Percentiles rank a stretch among this genome's conserved stretches.
Conservation (phyloP, 176 grass and related monocot species). For the Poa pratensis region DNA sequence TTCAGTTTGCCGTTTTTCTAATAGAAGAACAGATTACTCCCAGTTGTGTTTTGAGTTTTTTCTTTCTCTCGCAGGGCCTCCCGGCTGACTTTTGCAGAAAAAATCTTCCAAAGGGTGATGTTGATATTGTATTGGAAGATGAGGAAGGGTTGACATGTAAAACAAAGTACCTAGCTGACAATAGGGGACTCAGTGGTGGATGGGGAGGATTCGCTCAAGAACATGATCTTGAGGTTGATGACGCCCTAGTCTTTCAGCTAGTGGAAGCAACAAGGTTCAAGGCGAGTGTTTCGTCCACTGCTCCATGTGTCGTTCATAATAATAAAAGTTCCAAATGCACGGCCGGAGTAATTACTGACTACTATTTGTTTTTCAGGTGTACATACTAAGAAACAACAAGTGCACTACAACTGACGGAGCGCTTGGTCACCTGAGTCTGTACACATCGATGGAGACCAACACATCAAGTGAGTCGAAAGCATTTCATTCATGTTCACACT, state of each 20-base stretch:
- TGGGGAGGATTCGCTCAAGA: slow-evolving; percentile 36
- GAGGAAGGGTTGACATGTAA: neutral
- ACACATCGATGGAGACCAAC: neutral
- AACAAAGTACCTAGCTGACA: neutral
- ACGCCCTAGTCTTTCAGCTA: slow-evolving; percentile 33
- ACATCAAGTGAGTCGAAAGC: slow-evolving; percentile 31
- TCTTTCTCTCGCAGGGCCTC: too few species aligned
- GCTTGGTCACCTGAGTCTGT: slow-evolving; percentile 2
- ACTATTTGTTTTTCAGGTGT: slow-evolving; percentile 32
- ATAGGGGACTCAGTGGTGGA: slow-evolving; percentile 44
- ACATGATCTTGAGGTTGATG: slow-evolving; percentile 35
- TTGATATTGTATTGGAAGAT: slow-evolving; percentile 35
- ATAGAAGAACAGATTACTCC: too few species aligned
- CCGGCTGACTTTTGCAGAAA: neutral
- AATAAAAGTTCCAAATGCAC: too few species aligned
- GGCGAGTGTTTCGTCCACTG: slow-evolving; percentile 21
- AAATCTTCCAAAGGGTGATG: slow-evolving; percentile 35
- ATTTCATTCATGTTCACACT: neutral
- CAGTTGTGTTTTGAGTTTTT: too few species aligned
- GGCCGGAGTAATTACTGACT: neutral
- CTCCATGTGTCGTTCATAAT: neutral
- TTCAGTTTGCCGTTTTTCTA: too few species aligned
- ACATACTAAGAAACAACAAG: slow-evolving; percentile 28
- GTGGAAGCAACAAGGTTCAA: slow-evolving; percentile 35
- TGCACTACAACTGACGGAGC: slow-evolving; percentile 34